phyloP scores from a whole-genome alignment of 768 basidiomycete species.

The Suillus spraguei region DNA sequence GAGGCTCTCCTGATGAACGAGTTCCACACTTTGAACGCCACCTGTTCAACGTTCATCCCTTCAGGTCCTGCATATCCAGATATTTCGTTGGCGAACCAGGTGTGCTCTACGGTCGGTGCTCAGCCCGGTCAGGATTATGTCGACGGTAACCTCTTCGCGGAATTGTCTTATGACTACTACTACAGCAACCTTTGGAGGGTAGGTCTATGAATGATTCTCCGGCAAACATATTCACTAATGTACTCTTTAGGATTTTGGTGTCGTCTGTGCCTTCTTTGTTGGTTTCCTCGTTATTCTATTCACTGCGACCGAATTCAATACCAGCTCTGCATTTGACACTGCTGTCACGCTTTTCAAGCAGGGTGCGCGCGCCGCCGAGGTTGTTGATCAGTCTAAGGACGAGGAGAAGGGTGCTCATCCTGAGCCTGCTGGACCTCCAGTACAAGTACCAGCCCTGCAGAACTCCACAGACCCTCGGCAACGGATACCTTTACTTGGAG shows the following conservation, averaged over 20 bases:
- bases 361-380: slow-evolving; percentile 36
- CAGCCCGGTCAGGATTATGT: slow-evolving; percentile 60
- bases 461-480: slow-evolving; percentile 14
- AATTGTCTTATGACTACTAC: slow-evolving; percentile 44
- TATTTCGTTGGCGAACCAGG: slow-evolving; percentile 65
- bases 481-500: slow-evolving; percentile 83
- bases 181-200: slow-evolving; percentile 52
- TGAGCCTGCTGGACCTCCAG: neutral
- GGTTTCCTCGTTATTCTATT: slow-evolving; percentile 60
- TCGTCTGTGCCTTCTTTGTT: slow-evolving; percentile 63
- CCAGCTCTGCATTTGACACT: slow-evolving; percentile 34
- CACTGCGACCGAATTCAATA: slow-evolving; percentile 59
- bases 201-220: slow-evolving; percentile 10
- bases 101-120: slow-evolving; percentile 73
- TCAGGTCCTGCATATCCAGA: slow-evolving; percentile 63
- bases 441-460: neutral
- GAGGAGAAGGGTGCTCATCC: slow-evolving; percentile 15
- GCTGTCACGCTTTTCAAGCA: slow-evolving; percentile 69
- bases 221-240: neutral
- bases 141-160: slow-evolving; percentile 58
- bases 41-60: slow-evolving; percentile 61
- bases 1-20: slow-evolving; percentile 82
- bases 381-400: slow-evolving; percentile 23
- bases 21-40: slow-evolving; percentile 70
- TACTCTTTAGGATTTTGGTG: slow-evolving; percentile 58